These are phyloP conservation scores for Zymoseptoria crescenta DNA, from an alignment of 2,329 filamentous ascomycete genomes.

Conservation along the genomic window DNA sequence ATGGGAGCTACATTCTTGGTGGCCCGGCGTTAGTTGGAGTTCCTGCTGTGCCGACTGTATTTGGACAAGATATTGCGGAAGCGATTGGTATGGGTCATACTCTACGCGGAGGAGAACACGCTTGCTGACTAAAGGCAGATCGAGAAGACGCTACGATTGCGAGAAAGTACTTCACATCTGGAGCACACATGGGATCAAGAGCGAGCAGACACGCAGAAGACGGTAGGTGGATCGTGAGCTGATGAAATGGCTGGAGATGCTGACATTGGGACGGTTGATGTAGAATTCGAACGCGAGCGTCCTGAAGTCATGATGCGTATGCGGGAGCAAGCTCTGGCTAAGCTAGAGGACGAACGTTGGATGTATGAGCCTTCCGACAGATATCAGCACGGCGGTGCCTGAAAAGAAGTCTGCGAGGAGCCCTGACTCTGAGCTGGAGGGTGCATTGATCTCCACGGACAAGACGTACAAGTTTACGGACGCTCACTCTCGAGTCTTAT, in stretches of 20 bases:
- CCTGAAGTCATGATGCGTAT: conserved; percentile 18
- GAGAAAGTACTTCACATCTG: conserved; percentile 23
- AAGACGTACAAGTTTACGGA: not conserved
- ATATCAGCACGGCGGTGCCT: conserved; percentile 5
- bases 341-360: conserved; percentile 24
- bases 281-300: conserved; percentile 21
- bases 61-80: conserved; percentile 7
- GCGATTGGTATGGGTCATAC: conserved; percentile 1
- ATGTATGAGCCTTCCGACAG: conserved; percentile 20
- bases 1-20: conserved; percentile 21
- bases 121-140: conserved; percentile 1
- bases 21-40: conserved; percentile 3
- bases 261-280: not conserved
- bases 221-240: conserved; percentile 11
- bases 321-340: conserved; percentile 18
- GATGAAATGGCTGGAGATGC: not conserved
- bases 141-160: conserved; percentile 16
- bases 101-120: not conserved
- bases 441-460: not conserved
- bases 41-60: conserved; percentile 5
- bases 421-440: not conserved
- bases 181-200: conserved; percentile 16
- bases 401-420: not conserved
- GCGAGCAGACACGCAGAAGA: conserved; percentile 19
- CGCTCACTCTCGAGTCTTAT: too few species aligned